Conservation (phyloP, 2,329 filamentous ascomycete genomes). For the Verticillium klebahnii region DNA sequence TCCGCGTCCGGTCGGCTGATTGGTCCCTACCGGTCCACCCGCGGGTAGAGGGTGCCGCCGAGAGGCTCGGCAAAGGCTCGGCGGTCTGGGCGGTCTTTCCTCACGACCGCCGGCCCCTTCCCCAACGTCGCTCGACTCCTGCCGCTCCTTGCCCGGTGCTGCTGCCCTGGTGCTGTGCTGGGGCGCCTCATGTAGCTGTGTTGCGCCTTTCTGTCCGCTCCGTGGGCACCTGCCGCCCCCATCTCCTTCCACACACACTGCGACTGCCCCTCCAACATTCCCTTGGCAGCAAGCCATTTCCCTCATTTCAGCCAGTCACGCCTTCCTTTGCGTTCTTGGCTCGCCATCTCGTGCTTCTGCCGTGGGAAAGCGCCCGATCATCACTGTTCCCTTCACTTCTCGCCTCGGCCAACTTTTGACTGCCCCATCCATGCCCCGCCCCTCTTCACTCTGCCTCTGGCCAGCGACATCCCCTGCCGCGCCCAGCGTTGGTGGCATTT, state of each 20-base stretch:
- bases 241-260: background rate
- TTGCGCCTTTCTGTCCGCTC: background rate
- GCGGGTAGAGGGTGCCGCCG: slow-evolving; percentile 1
- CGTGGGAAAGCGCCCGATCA: background rate
- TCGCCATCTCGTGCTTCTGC: background rate
- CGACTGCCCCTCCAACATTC: background rate
- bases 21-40: background rate
- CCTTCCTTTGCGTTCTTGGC: background rate
- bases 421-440: background rate
- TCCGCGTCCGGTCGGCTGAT: slow-evolving; percentile 2
- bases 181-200: too few relatives aligned
- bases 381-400: background rate
- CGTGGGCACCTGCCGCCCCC: background rate
- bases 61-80: slow-evolving; percentile 2
- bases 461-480: background rate
- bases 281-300: background rate
- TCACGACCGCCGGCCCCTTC: background rate
- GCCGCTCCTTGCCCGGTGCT: background rate
- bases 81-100: slow-evolving; percentile 1
- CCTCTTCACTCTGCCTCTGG: background rate
- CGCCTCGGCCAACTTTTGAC: background rate
- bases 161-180: background rate
- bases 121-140: background rate
- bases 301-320: background rate
- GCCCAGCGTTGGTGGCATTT: background rate